Base-by-base conservation (phyloP, 345 rosid genomes). In the Erodium maritimum region DNA sequence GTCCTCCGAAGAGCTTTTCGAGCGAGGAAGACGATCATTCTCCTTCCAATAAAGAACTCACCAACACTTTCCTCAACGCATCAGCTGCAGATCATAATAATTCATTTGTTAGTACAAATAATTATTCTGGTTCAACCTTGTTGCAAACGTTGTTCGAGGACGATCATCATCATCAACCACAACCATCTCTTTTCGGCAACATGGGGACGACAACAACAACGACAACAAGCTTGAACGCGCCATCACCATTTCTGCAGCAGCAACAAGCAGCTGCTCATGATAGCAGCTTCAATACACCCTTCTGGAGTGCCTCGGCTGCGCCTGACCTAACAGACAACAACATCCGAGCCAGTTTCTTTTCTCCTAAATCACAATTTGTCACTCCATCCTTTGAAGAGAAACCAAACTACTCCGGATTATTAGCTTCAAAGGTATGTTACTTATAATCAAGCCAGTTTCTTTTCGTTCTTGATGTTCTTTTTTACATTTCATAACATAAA, bases 291-390 rank as follows among this genome's bases (percentile, higher is more conserved):
- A 73, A 78, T 50, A 33, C 86, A 10, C 67, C 74, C 10, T 79
- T 76, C 5, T 81, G 81, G 83, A 72, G 73, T 58, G 63, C 80
- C n/a, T 69, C 77, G n/a, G 62, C 78, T 0, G 33, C 70, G n/a
- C n/a, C n/a, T 11, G 12, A 69, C 50, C 34, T 22, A 19, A 79
- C 62, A 50, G 76, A 68, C 58, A 65, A 25, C 7, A 25, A 2
- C 7, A 7, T 46, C 14, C 71, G 71, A 73, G 20, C 76, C 0
- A 58, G 55, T 22, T 66, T 65, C 67, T 69, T 54, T 23, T 63
- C 71, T 14, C 21, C 69, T 53, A 74, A 70, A 24, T 66, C 77
- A 0, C 80, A 75, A 20, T 71, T 78, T 72, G 65, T 64, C 0
- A 21, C 60, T 50, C 64, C 78, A 3, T 55, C 21, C 11, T 67